Evolutionary conservation across 345 rosid genomes (phyloP).

Genomic region (Barbarea vulgaris): DNA sequence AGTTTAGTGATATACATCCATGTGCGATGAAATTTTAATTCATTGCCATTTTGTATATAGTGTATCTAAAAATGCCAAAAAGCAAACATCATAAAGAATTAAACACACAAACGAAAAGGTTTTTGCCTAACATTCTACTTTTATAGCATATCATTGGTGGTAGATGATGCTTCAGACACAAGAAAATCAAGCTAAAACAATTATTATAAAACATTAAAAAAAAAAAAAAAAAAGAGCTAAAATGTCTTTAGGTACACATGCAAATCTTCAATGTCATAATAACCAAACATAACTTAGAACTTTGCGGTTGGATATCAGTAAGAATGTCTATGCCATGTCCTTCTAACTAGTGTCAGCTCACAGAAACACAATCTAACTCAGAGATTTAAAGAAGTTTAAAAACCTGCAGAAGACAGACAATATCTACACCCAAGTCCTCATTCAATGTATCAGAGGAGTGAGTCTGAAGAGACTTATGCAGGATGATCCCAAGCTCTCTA

Average conservation of each 20-base stretch:
- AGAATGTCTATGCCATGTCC: constrained; percentile 18
- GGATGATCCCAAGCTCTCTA: constrained; percentile 3
- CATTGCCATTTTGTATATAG: not conserved
- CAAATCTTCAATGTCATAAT: constrained; percentile 23
- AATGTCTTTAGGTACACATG: constrained; percentile 28
- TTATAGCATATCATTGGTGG: constrained; percentile 17
- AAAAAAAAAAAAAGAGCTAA: not conserved
- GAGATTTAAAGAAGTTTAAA: not conserved
- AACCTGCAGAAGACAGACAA: constrained; percentile 20
- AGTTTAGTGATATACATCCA: constrained; percentile 3
- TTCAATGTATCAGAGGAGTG: not conserved
- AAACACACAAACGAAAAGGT: constrained; percentile 17
- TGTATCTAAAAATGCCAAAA: constrained; percentile 17
- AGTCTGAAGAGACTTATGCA: constrained; percentile 26
- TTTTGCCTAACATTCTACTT: constrained; percentile 32
- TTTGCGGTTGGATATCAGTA: not conserved
- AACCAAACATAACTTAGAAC: constrained; percentile 16
- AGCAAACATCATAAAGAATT: constrained; percentile 7
- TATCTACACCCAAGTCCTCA: constrained; percentile 1
- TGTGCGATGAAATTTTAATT: not conserved
- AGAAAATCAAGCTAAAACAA: constrained; percentile 14
- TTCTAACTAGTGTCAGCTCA: constrained; percentile 18
- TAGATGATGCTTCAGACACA: constrained; percentile 33
- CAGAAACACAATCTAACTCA: constrained; percentile 1
- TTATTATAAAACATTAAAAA: not conserved